Percentiles rank a stretch among this genome's conserved stretches.
Evolutionary conservation across 2,329 filamentous ascomycete genomes (phyloP).

Genomic region (Talaromyces sp.): DNA sequence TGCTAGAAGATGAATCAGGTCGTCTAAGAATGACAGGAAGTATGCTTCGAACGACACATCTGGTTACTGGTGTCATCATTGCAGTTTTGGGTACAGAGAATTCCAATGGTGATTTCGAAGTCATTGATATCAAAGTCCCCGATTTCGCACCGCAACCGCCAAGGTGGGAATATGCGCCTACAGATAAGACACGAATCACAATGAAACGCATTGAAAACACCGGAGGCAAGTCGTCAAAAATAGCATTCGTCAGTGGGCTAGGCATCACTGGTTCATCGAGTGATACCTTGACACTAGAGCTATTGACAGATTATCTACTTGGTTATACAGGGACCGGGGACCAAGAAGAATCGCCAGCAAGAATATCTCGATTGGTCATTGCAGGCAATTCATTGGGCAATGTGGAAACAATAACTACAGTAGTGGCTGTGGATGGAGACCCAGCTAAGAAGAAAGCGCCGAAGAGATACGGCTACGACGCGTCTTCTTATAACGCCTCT

Average conservation of each 20-base stretch:
- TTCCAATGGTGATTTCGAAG: slow-evolving; percentile 83
- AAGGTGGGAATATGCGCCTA: slow-evolving; percentile 66
- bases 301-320: slow-evolving; percentile 82
- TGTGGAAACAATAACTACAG: slow-evolving; percentile 27
- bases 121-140: slow-evolving; percentile 83
- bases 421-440: slow-evolving; percentile 36
- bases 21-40: slow-evolving; percentile 75
- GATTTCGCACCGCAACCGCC: slow-evolving; percentile 78
- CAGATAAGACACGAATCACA: slow-evolving; percentile 30
- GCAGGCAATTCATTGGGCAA: slow-evolving; percentile 79
- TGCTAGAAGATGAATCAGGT: slow-evolving; percentile 94
- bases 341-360: slow-evolving; percentile 49
- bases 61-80: slow-evolving; percentile 91
- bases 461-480: slow-evolving; percentile 95
- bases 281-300: slow-evolving; percentile 69
- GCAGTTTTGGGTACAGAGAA: slow-evolving; percentile 96
- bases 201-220: slow-evolving; percentile 39
- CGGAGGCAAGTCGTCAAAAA: slow-evolving; percentile 58
- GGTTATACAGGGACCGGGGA: slow-evolving; percentile 65
- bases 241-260: slow-evolving; percentile 87
- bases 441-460: slow-evolving; percentile 46
- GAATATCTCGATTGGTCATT: slow-evolving; percentile 81
- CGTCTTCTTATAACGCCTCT: slow-evolving; percentile 77
- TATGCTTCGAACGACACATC: slow-evolving; percentile 62
- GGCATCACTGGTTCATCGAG: slow-evolving; percentile 74